Conservation (phyloP, 345 rosid species). For the Carallia brachiata region DNA sequence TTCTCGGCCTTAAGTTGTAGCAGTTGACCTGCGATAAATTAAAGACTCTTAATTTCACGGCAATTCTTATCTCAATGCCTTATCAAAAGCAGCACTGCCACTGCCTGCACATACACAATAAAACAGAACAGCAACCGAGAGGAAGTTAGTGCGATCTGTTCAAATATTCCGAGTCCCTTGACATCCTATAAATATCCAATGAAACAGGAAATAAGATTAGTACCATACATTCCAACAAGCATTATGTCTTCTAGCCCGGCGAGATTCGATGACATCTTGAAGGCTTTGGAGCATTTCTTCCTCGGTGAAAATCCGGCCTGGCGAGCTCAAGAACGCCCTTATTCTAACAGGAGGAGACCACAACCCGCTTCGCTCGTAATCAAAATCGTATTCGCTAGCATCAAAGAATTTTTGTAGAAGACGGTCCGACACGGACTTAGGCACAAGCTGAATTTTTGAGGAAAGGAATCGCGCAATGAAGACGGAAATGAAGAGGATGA, state of each 20-base stretch:
- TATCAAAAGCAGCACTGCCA: too few species aligned
- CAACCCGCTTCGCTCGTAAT: slow-evolving; percentile 52
- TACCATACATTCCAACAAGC: slow-evolving; percentile 24
- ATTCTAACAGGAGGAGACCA: slow-evolving; percentile 81
- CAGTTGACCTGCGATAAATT: too few species aligned
- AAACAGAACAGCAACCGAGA: too few species aligned
- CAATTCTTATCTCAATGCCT: too few species aligned
- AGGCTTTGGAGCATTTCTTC: slow-evolving; percentile 57
- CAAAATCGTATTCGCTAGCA: slow-evolving; percentile 58
- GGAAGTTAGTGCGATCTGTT: too few species aligned
- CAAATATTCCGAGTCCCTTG: too few species aligned
- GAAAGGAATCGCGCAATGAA: not conserved
- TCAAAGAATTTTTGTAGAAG: slow-evolving; percentile 62
- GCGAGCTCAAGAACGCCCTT: slow-evolving; percentile 53
- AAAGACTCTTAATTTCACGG: too few species aligned
- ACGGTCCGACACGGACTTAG: slow-evolving; percentile 58
- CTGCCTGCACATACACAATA: too few species aligned
- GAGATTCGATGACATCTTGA: slow-evolving; percentile 28
- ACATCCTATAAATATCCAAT: too few species aligned
- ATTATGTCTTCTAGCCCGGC: slow-evolving; percentile 22
- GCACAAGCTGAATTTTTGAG: slow-evolving; percentile 45
- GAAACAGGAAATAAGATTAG: not conserved
- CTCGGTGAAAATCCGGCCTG: slow-evolving; percentile 52
- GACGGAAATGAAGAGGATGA: slow-evolving; percentile 33
- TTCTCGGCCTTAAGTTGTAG: too few species aligned